Percentiles rank a stretch among this genome's conserved stretches.
Conservation (phyloP, 257 asterid species). For the Paraleonurus japonicus region DNA sequence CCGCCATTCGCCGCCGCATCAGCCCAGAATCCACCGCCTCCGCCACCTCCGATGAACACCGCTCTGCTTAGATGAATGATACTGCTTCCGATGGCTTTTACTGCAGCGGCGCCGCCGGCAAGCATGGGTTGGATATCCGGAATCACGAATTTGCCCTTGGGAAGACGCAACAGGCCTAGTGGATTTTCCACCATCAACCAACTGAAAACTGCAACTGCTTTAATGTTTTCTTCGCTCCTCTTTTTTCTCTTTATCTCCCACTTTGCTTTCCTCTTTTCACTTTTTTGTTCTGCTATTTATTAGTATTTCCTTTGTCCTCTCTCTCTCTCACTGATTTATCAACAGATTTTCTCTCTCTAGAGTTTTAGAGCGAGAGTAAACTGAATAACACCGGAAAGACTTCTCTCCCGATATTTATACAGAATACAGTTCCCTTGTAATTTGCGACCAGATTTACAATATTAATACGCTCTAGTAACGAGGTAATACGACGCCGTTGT, state of each 20-base stretch:
- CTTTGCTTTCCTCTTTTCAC: constrained; percentile 20
- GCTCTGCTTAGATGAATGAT: constrained; percentile 39
- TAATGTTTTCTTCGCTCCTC: constrained; percentile 16
- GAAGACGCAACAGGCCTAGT: constrained; percentile 37
- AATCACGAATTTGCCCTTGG: constrained; percentile 47
- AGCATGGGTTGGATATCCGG: constrained; percentile 38
- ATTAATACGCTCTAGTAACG: background rate
- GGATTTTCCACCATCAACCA: constrained; percentile 66
- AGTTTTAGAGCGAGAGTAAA: constrained; percentile 26
- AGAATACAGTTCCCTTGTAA: background rate
- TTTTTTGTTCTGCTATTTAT: constrained; percentile 30
- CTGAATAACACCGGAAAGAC: constrained; percentile 14
- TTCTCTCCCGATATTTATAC: constrained; percentile 16
- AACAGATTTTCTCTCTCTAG: constrained; percentile 42
- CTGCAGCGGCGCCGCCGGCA: constrained; percentile 38
- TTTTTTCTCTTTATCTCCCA: background rate
- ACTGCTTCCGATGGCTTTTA: constrained; percentile 40
- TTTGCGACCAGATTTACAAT: background rate
- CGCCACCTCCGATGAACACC: constrained; percentile 36
- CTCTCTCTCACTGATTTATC: constrained; percentile 27
- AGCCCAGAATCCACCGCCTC: constrained; percentile 37
- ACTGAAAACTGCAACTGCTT: constrained; percentile 39
- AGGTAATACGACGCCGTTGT: constrained; percentile 16
- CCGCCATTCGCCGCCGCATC: constrained; percentile 51
- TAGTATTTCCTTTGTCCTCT: constrained; percentile 16